Evolutionary conservation across 2,329 filamentous ascomycete species (phyloP).

Genomic region (Fusarium staphyleae): DNA sequence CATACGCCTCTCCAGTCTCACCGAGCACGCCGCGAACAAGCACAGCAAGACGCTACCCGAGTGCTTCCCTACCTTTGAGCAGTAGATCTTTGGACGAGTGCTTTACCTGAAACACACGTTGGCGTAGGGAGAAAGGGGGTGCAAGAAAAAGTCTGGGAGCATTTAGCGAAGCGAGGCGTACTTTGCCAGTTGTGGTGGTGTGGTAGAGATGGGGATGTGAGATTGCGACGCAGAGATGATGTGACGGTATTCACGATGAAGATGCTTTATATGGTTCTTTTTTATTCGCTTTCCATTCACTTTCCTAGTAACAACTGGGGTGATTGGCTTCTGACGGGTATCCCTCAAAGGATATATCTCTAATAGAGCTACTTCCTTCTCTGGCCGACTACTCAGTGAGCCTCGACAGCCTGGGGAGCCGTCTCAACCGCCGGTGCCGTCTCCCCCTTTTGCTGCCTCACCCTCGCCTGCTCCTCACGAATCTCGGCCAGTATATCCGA

Average conservation of each 20-base stretch:
- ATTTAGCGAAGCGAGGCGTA: slow-evolving; percentile 36
- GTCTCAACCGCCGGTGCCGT: slow-evolving; percentile 29
- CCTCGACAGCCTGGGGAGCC: slow-evolving; percentile 41
- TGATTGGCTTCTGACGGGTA: neutral
- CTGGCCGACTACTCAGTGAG: slow-evolving; percentile 38
- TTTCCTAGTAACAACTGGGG: neutral
- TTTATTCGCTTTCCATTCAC: slow-evolving; percentile 10
- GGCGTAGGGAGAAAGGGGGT: slow-evolving; percentile 7
- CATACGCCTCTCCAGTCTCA: slow-evolving; percentile 57
- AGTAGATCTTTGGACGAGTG: slow-evolving; percentile 18
- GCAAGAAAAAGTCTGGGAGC: slow-evolving; percentile 10
- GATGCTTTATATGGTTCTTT: slow-evolving; percentile 32
- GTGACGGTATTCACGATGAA: slow-evolving; percentile 26
- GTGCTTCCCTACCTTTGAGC: slow-evolving; percentile 68
- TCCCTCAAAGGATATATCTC: neutral
- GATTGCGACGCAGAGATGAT: slow-evolving; percentile 11
- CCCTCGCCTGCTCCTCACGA: slow-evolving; percentile 62
- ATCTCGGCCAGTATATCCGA: slow-evolving; percentile 67
- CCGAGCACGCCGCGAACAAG: slow-evolving; percentile 77
- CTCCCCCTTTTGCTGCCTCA: slow-evolving; percentile 44
- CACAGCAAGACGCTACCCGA: slow-evolving; percentile 75
- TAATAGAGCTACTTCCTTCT: neutral
- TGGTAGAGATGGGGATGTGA: slow-evolving; percentile 12
- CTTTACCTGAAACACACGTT: neutral
- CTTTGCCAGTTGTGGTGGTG: slow-evolving; percentile 19